These are phyloP conservation scores for Scheffersomyces stambukii DNA, from an alignment of 1,139 yeast genomes.

Conservation along the genomic window DNA sequence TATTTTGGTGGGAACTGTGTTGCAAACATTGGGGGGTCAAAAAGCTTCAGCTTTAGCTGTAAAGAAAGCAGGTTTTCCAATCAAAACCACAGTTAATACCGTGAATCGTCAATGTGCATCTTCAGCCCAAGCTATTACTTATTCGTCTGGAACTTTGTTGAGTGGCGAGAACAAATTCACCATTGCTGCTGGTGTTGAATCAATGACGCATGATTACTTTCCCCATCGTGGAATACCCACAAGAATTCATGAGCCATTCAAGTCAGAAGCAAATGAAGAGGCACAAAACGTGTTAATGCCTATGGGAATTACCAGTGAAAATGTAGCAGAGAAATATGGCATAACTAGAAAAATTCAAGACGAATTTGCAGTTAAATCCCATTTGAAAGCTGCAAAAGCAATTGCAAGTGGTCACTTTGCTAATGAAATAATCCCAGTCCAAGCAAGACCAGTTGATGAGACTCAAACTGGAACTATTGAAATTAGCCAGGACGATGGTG, in stretches of 20 bases:
- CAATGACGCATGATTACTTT: conserved; percentile 41
- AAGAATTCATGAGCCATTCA: conserved; percentile 19
- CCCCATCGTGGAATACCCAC: conserved; percentile 36
- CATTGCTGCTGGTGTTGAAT: conserved; percentile 43
- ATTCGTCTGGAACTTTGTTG: conserved; percentile 27
- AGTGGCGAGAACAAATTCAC: conserved; percentile 30
- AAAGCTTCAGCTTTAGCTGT: conserved; percentile 75
- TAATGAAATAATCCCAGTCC: conserved; percentile 32
- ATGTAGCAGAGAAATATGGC: conserved; percentile 37
- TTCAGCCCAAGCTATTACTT: conserved; percentile 35
- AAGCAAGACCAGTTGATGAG: conserved; percentile 22
- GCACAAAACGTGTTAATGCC: conserved; percentile 32
- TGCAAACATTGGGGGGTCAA: conserved; percentile 83
- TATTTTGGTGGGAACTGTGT: conserved; percentile 75
- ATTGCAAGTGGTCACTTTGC: conserved; percentile 31
- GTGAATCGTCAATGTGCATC: conserved; percentile 41
- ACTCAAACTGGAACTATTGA: conserved; percentile 10
- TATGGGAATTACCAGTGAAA: conserved; percentile 63
- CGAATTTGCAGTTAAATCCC: conserved; percentile 32
- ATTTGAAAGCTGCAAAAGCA: conserved; percentile 32
- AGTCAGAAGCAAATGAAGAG: conserved; percentile 15
- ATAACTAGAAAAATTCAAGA: conserved; percentile 63
- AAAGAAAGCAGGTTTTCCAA: conserved; percentile 33
- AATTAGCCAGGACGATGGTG: conserved; percentile 29
- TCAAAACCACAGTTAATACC: conserved; percentile 33